These are phyloP conservation scores for Mycena indigotica DNA, from an alignment of 768 basidiomycete genomes.

Conservation along the genomic window DNA sequence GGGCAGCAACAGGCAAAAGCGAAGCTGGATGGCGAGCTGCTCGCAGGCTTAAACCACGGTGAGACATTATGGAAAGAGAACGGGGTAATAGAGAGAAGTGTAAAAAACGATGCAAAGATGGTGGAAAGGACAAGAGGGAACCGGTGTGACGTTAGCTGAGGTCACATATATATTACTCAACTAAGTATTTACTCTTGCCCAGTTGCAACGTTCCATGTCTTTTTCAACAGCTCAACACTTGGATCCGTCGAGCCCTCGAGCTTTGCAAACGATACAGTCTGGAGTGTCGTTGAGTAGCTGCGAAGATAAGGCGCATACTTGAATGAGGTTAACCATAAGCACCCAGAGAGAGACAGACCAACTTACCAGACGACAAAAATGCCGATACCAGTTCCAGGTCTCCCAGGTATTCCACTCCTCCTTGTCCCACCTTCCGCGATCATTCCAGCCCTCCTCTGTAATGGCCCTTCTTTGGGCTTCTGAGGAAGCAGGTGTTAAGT, in stretches of 20 bases:
- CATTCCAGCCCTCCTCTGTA: slow-evolving; percentile 68
- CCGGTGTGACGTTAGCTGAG: background rate
- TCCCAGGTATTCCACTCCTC: slow-evolving; percentile 85
- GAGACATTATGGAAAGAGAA: slow-evolving; percentile 25
- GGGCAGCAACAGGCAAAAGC: slow-evolving; percentile 71
- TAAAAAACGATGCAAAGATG: slow-evolving; percentile 17
- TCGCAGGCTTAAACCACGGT: slow-evolving; percentile 16
- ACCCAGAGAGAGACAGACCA: background rate
- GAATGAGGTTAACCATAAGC: slow-evolving; percentile 5
- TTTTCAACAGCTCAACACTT: slow-evolving; percentile 59
- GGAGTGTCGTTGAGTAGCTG: slow-evolving; percentile 71
- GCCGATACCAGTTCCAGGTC: slow-evolving; percentile 89
- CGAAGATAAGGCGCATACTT: slow-evolving; percentile 85
- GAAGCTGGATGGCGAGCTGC: slow-evolving; percentile 69
- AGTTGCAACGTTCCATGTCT: slow-evolving; percentile 71
- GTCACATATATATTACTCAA: too few species aligned
- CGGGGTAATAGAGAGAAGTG: slow-evolving; percentile 26
- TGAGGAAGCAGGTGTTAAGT: slow-evolving; percentile 48
- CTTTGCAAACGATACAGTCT: slow-evolving; percentile 66
- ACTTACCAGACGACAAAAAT: slow-evolving; percentile 81
- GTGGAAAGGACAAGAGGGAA: slow-evolving; percentile 14
- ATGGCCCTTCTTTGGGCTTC: slow-evolving; percentile 62
- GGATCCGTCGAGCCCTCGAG: slow-evolving; percentile 61
- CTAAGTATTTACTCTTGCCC: slow-evolving; percentile 48
- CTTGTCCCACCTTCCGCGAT: slow-evolving; percentile 66